phyloP scores from a whole-genome alignment of 805 yeast genomes.

The Scheffersomyces amazonensis region DNA sequence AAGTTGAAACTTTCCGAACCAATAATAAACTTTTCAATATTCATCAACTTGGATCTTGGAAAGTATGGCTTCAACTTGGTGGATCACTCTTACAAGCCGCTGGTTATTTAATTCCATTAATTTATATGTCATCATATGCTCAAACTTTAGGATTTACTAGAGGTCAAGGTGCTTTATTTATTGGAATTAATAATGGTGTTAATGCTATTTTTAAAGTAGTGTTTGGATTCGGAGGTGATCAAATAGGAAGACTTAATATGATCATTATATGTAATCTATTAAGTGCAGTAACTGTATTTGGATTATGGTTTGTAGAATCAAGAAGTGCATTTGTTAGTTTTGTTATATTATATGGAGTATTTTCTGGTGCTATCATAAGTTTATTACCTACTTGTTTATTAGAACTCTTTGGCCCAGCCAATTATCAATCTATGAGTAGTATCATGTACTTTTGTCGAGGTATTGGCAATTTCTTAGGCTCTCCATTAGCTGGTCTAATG shows the following conservation, averaged over 20 bases:
- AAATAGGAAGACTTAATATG: slow-evolving; percentile 16
- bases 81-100: slow-evolving; percentile 30
- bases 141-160: slow-evolving; percentile 24
- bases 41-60: slow-evolving; percentile 14
- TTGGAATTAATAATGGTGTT: slow-evolving; percentile 30
- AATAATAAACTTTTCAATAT: slow-evolving; percentile 9
- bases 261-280: slow-evolving; percentile 14
- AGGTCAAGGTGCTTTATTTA: slow-evolving; percentile 29
- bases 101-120: slow-evolving; percentile 30
- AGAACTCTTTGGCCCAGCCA: slow-evolving; percentile 28
- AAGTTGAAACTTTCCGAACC: slow-evolving; percentile 3
- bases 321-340: slow-evolving; percentile 23
- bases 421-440: slow-evolving; percentile 30
- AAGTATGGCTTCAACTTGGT: slow-evolving; percentile 13
- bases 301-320: slow-evolving; percentile 17
- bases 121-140: slow-evolving; percentile 32
- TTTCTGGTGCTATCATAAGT: slow-evolving; percentile 32
- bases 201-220: slow-evolving; percentile 21
- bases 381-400: slow-evolving; percentile 29
- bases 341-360: slow-evolving; percentile 31
- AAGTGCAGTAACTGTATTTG: slow-evolving; percentile 12
- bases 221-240: slow-evolving; percentile 15
- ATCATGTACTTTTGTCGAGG: slow-evolving; percentile 33
- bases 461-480: slow-evolving; percentile 28
- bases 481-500: slow-evolving; percentile 33